These are phyloP conservation scores for Colletotrichum plurivorum DNA, from an alignment of 2,329 filamentous ascomycete species.

Conservation along the genomic window DNA sequence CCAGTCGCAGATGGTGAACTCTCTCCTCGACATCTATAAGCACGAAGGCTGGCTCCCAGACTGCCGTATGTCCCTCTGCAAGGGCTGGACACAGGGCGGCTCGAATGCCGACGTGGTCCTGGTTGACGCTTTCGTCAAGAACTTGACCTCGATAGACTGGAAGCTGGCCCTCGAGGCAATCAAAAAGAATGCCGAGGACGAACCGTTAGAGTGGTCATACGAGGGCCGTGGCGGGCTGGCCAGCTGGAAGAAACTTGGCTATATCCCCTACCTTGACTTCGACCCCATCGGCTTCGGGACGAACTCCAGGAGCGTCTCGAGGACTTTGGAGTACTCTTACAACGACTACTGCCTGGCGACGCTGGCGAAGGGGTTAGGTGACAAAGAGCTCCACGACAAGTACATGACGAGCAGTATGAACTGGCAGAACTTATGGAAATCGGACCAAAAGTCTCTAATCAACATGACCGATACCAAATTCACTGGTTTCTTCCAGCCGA, in stretches of 20 bases:
- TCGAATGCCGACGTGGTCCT: conserved; percentile 77
- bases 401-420: conserved; percentile 69
- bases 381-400: conserved; percentile 58
- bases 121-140: conserved; percentile 74
- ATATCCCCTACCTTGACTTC: conserved; percentile 75
- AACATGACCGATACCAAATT: conserved; percentile 54
- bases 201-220: conserved; percentile 74
- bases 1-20: conserved; percentile 73
- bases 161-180: conserved; percentile 74
- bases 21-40: conserved; percentile 75
- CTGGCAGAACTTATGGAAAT: conserved; percentile 74
- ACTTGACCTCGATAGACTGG: conserved; percentile 72
- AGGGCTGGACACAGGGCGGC: conserved; percentile 77
- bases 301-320: conserved; percentile 75
- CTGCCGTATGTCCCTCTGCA: conserved; percentile 77
- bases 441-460: conserved; percentile 64
- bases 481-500: conserved; percentile 57
- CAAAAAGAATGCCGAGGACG: conserved; percentile 73
- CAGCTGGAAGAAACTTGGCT: conserved; percentile 75
- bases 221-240: conserved; percentile 76
- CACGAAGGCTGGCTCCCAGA: conserved; percentile 78
- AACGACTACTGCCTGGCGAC: conserved; percentile 71
- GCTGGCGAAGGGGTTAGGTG: conserved; percentile 57
- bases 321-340: conserved; percentile 78
- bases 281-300: conserved; percentile 72